Evolutionary conservation across 164 flowering plant species (phyloP), one percentile per base, ranked within the genome.

Genomic region (Liquidambar formosana): DNA sequence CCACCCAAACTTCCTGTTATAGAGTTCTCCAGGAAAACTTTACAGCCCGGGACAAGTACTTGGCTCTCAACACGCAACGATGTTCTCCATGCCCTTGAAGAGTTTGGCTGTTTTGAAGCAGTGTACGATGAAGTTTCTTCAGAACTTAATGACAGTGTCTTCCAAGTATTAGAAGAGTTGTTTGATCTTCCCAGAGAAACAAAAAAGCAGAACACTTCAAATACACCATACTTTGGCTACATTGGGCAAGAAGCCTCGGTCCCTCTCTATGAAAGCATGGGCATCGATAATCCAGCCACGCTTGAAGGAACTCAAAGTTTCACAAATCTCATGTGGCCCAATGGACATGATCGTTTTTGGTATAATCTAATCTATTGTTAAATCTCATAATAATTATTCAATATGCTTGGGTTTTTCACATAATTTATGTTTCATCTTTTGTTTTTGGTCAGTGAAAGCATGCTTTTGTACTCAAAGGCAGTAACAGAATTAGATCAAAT

Each of bases 221-320:
- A n/a, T 68, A 75, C 28, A 73, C 76, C 1, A 82, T 74, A 65
- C 86, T 87, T 15, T 65, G 86, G 87, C 16, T 83, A 83, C 27
- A 77, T 81, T 10, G 86, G 83, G 0, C 77, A 80, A 61, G 28
- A 59, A 13, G 63, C 80, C 12, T 13, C n/a, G 1, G 43, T 79
- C n/a, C 86, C 88, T 41, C 73, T 80, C 66, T 78, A 83, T 47
- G 84, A 85, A 72, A 75, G 83, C 71, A 0, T 83, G 60, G 85
- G 86, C 51, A 83, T 85, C 19, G 84, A 85, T 11, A 41, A 80
- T 26, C 79, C 78, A 13, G 63, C 79, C 2, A 59, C 60, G 2
- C 61, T 73, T 0, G 72, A 85, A 22, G 79, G 64, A 11, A 47
- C 53, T 25, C 41, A 33, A 33, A 33, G 41, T 33, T 33, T 33